Evolutionary conservation across 2,329 filamentous ascomycete genomes (phyloP).

Genomic region (Alternaria solani): DNA sequence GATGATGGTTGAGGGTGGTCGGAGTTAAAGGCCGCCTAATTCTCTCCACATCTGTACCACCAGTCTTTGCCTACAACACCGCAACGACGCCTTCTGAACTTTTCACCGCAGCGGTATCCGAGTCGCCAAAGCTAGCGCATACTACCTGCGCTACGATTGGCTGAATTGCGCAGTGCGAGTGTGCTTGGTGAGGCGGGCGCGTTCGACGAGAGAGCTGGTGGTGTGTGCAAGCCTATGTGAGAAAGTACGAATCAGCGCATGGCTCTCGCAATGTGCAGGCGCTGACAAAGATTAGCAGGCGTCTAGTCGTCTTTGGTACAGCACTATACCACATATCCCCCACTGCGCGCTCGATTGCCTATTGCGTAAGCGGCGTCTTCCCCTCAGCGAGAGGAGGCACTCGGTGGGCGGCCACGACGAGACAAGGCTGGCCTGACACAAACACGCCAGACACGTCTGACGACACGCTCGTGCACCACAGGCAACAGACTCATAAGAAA

Average conservation of each 20-base stretch:
- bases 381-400: conserved; percentile 1
- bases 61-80: conserved; percentile 11
- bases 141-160: background rate
- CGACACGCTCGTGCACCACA: conserved; percentile 1
- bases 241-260: conserved; percentile 12
- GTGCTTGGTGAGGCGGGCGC: conserved; percentile 10
- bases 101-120: background rate
- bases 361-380: background rate
- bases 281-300: conserved; percentile 10
- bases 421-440: background rate
- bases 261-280: background rate
- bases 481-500: background rate
- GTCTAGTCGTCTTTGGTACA: background rate
- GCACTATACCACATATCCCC: background rate
- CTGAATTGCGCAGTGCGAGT: background rate
- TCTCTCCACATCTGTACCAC: conserved; percentile 16
- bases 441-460: background rate
- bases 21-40: conserved; percentile 32
- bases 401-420: background rate
- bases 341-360: background rate
- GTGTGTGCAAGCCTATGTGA: conserved; percentile 5
- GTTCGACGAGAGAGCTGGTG: conserved; percentile 8
- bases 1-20: conserved; percentile 14
- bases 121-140: conserved; percentile 20
- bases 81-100: background rate